Conservation (phyloP, 495 filamentous ascomycete genomes). For the Penicillium crystallinum region DNA sequence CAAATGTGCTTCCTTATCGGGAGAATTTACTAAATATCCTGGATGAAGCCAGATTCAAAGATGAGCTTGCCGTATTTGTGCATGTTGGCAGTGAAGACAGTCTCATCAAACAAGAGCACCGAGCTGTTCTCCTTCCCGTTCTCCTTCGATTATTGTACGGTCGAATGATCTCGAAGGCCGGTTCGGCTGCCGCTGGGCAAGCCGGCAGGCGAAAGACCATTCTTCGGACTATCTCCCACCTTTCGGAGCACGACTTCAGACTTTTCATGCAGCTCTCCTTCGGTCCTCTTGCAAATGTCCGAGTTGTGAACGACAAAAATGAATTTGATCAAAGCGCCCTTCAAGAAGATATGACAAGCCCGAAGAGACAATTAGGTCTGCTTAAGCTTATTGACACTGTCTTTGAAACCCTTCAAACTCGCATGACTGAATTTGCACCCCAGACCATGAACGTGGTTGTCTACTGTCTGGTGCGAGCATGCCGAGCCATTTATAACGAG, state of each 20-base stretch:
- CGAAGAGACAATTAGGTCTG: slow-evolving; percentile 79
- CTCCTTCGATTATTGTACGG: slow-evolving; percentile 87
- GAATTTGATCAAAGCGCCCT: slow-evolving; percentile 45
- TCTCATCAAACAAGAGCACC: slow-evolving; percentile 68
- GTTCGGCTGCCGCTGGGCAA: slow-evolving; percentile 39
- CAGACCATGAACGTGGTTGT: slow-evolving; percentile 67
- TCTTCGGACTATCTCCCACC: slow-evolving; percentile 53
- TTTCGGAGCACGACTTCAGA: slow-evolving; percentile 60
- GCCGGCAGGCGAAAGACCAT: slow-evolving; percentile 62
- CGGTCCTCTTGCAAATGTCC: slow-evolving; percentile 57
- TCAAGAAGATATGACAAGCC: slow-evolving; percentile 48
- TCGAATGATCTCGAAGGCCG: slow-evolving; percentile 74
- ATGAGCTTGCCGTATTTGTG: slow-evolving; percentile 82
- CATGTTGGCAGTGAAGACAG: slow-evolving; percentile 65
- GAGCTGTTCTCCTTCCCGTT: slow-evolving; percentile 68
- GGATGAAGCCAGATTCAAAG: slow-evolving; percentile 86
- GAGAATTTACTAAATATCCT: slow-evolving; percentile 84
- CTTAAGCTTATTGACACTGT: slow-evolving; percentile 88
- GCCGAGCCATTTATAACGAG: slow-evolving; percentile 47
- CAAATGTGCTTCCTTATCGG: slow-evolving; percentile 69
- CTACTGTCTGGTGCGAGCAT: slow-evolving; percentile 72
- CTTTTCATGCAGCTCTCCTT: slow-evolving; percentile 80
- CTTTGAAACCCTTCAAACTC: slow-evolving; percentile 71
- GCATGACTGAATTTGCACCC: slow-evolving; percentile 55
- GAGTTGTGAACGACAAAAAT: slow-evolving; percentile 49